Evolutionary conservation across 2,329 filamentous ascomycete species (phyloP), one percentile per base, ranked within the genome.

Genomic region (Daldinia eschscholtzii): DNA sequence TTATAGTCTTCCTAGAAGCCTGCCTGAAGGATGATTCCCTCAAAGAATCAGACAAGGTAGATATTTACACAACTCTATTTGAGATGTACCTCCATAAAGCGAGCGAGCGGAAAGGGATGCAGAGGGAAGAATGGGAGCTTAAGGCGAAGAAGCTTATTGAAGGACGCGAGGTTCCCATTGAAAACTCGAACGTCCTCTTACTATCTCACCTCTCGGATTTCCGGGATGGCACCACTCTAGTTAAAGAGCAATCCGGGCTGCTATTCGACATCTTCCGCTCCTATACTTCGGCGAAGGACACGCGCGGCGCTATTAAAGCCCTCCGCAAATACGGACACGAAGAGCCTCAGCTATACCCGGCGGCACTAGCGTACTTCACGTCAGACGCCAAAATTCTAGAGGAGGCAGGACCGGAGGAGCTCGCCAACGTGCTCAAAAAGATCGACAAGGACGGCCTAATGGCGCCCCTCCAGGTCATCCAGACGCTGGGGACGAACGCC

Each of bases 61-160:
- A 99, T 79, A 85, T 99, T 15, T 96, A 96, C 76, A 98, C 95
- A 0, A 98, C 97, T 0, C 80, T 99, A 13, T 98, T 99, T 77
- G 97, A 99, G 80, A 98, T 99, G 92, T 99, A 98, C 77, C 84
- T 99, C 7, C 92, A 97, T 79, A 96, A 94, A 74, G 92, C 95
- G 23, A 92, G 90, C 66, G 88, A 91, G 65, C 91, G 91, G 76
- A 92, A 90, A 75, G 90, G 90, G 9, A 83, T 85, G 53, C 80
- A 79, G 77, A 90, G 91, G 71, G 88, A 92, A 73, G 88, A 91
- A 71, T 99, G 96, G 95, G 93, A 98, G 77, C 86, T 86, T 48
- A 98, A 97, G 78, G 96, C 96, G 0, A 97, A 96, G 82, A 90
- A 89, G 69, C 87, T 98, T 26, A 94, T 99, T 63, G 91, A 96